Percentiles rank a stretch among this genome's conserved stretches.
Conservation (phyloP, 768 basidiomycete genomes). For the Termitomyces bulborhizus region DNA sequence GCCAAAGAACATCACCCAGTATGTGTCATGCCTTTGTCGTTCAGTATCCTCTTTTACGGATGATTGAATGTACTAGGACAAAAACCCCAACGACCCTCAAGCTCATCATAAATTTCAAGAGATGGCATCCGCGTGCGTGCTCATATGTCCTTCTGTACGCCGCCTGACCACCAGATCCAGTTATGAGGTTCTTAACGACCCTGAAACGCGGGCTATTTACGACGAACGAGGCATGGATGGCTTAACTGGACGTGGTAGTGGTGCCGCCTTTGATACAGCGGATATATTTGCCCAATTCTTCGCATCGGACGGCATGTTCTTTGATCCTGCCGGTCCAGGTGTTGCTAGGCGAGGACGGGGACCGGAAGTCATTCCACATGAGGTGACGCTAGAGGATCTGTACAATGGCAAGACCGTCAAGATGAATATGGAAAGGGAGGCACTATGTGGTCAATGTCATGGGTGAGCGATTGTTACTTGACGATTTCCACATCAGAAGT, state of each 20-base stretch:
- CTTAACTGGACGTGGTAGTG: constrained; percentile 39
- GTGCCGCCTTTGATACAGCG: constrained; percentile 48
- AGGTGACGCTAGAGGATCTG: constrained; percentile 87
- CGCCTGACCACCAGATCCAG: constrained; percentile 27
- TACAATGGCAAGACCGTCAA: constrained; percentile 88
- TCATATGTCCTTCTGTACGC: neutral
- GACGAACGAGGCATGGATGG: constrained; percentile 72
- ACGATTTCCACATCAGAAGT: neutral
- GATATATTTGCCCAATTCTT: constrained; percentile 80
- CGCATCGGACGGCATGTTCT: constrained; percentile 43
- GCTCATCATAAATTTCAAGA: constrained; percentile 85
- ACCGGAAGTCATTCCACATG: constrained; percentile 70
- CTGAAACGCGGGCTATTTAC: constrained; percentile 62
- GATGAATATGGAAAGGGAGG: constrained; percentile 84
- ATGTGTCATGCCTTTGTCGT: constrained; percentile 12
- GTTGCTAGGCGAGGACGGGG: constrained; percentile 45
- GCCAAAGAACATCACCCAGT: constrained; percentile 89
- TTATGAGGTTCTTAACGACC: constrained; percentile 78
- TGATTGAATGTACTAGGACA: constrained; percentile 46
- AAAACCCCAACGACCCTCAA: constrained; percentile 87
- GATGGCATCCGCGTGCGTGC: constrained; percentile 77
- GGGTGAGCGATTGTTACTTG: constrained; percentile 44
- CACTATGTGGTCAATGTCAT: constrained; percentile 72
- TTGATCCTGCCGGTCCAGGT: constrained; percentile 56
- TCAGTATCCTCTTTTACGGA: neutral